phyloP scores from a whole-genome alignment of 345 rosid species.

The Crucihimalaya himalaica region DNA sequence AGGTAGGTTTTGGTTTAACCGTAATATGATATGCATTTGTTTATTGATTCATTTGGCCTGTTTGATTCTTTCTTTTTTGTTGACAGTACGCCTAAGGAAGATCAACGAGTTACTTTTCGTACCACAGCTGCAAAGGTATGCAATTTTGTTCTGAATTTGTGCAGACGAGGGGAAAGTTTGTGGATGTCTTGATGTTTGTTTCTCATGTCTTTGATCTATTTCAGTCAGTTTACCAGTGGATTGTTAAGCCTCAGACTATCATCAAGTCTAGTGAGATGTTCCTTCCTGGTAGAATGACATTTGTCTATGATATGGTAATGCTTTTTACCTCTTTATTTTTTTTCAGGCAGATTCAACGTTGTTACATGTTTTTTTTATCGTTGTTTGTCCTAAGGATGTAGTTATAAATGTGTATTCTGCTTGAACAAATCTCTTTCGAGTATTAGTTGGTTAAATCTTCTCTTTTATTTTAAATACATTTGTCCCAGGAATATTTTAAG shows the following conservation, averaged over 20 bases:
- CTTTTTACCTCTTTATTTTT: background rate
- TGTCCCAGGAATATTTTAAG: background rate
- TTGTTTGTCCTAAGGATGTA: background rate
- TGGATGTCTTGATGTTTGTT: conserved; percentile 7
- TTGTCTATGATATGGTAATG: conserved; percentile 79
- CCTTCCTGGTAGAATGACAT: conserved; percentile 92
- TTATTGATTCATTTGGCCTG: background rate
- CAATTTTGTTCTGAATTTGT: background rate
- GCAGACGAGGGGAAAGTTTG: background rate
- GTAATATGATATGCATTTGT: background rate
- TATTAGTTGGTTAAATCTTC: background rate
- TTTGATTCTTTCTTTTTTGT: background rate
- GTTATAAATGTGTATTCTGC: background rate
- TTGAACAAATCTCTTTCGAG: background rate
- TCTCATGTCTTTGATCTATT: conserved; percentile 25
- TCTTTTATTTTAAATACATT: background rate
- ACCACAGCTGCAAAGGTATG: conserved; percentile 84
- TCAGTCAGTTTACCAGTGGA: conserved; percentile 91
- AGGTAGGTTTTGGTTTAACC: conserved; percentile 43
- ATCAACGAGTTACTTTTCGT: conserved; percentile 76
- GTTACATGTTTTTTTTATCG: background rate
- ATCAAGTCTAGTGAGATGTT: conserved; percentile 95
- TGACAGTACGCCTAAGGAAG: conserved; percentile 69
- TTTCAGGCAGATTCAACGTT: background rate
- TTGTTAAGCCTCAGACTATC: conserved; percentile 82